Conservation (phyloP, 352 stramenopile species). For the Globisporangium cystogenes region DNA sequence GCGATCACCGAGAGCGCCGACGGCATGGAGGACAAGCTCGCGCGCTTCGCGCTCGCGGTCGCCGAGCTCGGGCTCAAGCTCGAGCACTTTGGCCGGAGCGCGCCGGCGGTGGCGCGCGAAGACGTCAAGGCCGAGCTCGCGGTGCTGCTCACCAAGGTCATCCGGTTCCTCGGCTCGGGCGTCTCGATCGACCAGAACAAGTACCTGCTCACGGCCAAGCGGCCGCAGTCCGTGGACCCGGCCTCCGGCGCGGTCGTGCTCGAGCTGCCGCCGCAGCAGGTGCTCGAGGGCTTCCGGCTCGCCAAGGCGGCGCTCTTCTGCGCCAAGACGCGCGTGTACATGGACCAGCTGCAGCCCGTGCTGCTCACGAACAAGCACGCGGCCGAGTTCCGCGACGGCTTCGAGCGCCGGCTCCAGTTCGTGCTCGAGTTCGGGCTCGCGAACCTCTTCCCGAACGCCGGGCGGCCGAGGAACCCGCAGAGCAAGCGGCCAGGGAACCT, state of each 20-base stretch:
- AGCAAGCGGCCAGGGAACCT: conserved; percentile 21
- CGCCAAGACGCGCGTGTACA: conserved; percentile 25
- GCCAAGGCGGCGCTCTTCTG: conserved; percentile 40
- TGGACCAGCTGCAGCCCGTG: conserved; percentile 49
- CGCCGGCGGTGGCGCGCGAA: conserved; percentile 3
- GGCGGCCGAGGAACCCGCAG: conserved; percentile 24
- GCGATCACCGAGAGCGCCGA: conserved; percentile 48
- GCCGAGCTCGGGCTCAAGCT: conserved; percentile 50
- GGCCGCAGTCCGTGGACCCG: conserved; percentile 24
- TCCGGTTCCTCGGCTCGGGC: conserved; percentile 48
- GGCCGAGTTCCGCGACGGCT: conserved; percentile 38
- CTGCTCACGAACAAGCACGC: conserved; percentile 28
- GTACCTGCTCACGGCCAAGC: conserved; percentile 37
- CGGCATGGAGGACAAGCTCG: conserved; percentile 56
- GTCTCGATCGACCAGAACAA: conserved; percentile 65
- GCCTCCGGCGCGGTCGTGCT: conserved; percentile 32
- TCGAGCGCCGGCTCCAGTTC: conserved; percentile 38
- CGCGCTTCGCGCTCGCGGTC: conserved; percentile 33
- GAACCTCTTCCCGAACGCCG: conserved; percentile 54
- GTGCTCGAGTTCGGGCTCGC: conserved; percentile 53
- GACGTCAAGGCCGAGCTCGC: conserved; percentile 31
- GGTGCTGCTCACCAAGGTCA: conserved; percentile 41
- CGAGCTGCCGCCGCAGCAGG: conserved; percentile 31
- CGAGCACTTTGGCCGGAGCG: conserved; percentile 38
- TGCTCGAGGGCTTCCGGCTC: conserved; percentile 44